Evolutionary conservation across 768 basidiomycete species (phyloP).

Genomic region (Leccinum broughii): DNA sequence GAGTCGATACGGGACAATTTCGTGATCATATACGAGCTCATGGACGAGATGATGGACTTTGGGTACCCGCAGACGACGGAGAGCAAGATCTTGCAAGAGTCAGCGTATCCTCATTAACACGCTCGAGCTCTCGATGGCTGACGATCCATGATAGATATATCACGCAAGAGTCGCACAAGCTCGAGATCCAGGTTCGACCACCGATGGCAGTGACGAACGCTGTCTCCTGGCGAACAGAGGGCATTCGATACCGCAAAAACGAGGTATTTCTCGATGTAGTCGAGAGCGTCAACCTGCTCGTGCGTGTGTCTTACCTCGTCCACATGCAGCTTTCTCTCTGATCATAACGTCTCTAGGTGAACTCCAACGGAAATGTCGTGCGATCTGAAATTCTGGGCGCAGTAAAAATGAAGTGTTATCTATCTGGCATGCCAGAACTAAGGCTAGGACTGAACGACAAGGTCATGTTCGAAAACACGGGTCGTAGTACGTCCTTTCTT

Average conservation of each 20-base stretch:
- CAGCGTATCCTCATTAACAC: slow-evolving; percentile 26
- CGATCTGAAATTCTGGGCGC: slow-evolving; percentile 98
- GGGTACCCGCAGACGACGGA: slow-evolving; percentile 99
- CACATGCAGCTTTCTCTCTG: not conserved
- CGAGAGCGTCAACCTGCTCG: slow-evolving; percentile 94
- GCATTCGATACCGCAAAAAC: slow-evolving; percentile 96
- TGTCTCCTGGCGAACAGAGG: slow-evolving; percentile 97
- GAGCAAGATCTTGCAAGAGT: slow-evolving; percentile 98
- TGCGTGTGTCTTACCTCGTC: slow-evolving; percentile 40
- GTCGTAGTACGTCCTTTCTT: slow-evolving; percentile 68
- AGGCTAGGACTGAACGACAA: slow-evolving; percentile 96
- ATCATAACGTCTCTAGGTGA: slow-evolving; percentile 60
- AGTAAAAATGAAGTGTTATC: slow-evolving; percentile 99
- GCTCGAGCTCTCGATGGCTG: not conserved
- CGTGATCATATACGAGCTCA: slow-evolving; percentile 97
- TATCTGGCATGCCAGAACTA: slow-evolving; percentile 99
- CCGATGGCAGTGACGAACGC: slow-evolving; percentile 98
- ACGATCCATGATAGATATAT: slow-evolving; percentile 65
- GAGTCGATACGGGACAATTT: slow-evolving; percentile 99
- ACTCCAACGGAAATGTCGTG: slow-evolving; percentile 95
- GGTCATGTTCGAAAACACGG: slow-evolving; percentile 99
- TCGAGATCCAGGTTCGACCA: slow-evolving; percentile 88
- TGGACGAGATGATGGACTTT: slow-evolving; percentile 99
- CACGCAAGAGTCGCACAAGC: slow-evolving; percentile 97
- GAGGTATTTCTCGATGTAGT: slow-evolving; percentile 99